phyloP scores from a whole-genome alignment of 352 stramenopile species.

The Hyaloperonospora arabidopsidis region DNA sequence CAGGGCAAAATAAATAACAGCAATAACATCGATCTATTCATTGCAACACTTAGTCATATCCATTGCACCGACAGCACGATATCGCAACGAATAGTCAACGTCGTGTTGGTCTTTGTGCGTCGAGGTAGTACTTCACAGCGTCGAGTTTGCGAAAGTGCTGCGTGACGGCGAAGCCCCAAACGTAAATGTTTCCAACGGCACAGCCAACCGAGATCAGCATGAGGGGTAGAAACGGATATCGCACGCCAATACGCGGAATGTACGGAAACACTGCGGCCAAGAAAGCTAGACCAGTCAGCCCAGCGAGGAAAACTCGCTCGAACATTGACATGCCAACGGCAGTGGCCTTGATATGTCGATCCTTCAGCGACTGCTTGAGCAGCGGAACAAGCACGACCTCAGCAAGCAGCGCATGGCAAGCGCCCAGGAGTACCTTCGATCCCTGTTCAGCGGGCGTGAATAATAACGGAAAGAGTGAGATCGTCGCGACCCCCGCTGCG shows the following conservation, averaged over 20 bases:
- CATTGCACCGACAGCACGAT: too few species aligned
- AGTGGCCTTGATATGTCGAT: slow-evolving; percentile 55
- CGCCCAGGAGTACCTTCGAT: slow-evolving; percentile 67
- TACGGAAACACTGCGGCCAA: slow-evolving; percentile 48
- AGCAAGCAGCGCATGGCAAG: slow-evolving; percentile 50
- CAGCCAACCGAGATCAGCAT: slow-evolving; percentile 73
- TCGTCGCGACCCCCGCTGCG: slow-evolving; percentile 50
- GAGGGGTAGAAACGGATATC: slow-evolving; percentile 70
- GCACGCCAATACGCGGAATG: slow-evolving; percentile 36
- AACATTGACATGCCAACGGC: slow-evolving; percentile 45
- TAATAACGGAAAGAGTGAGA: slow-evolving; percentile 80
- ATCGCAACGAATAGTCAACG: not conserved
- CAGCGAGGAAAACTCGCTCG: slow-evolving; percentile 49
- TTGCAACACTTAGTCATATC: too few species aligned
- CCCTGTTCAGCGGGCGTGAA: slow-evolving; percentile 75
- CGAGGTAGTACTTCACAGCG: slow-evolving; percentile 63
- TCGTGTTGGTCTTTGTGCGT: slow-evolving; percentile 21
- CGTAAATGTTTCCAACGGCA: slow-evolving; percentile 69
- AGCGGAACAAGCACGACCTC: slow-evolving; percentile 55
- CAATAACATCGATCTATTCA: too few species aligned
- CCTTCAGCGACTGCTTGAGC: slow-evolving; percentile 65
- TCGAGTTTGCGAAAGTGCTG: slow-evolving; percentile 63
- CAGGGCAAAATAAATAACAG: too few species aligned
- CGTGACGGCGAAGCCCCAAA: slow-evolving; percentile 53
- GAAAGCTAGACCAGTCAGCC: slow-evolving; percentile 29